Evolutionary conservation across 306 rosid genomes (phyloP).

Genomic region (Casuarina glauca): DNA sequence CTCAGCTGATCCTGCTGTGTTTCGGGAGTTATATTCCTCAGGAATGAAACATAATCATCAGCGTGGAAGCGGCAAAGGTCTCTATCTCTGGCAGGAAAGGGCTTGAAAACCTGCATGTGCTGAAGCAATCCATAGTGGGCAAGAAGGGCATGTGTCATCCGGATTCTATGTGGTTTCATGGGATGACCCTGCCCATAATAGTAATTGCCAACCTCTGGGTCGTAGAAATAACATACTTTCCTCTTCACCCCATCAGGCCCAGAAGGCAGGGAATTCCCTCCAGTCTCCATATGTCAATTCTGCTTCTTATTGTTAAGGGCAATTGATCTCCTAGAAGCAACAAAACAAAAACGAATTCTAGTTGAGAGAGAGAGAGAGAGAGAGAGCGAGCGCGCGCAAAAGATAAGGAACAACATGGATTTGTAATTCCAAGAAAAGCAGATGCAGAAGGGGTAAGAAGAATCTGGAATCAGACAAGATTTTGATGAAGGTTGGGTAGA

Average conservation of each 20-base stretch:
- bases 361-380: not conserved
- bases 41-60: constrained; percentile 82
- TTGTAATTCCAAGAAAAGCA: not conserved
- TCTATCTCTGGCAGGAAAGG: constrained; percentile 83
- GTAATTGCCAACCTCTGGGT: constrained; percentile 87
- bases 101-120: constrained; percentile 87
- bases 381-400: not conserved
- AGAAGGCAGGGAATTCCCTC: constrained; percentile 78
- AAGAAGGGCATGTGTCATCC: constrained; percentile 89
- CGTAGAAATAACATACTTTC: constrained; percentile 78
- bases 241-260: constrained; percentile 83
- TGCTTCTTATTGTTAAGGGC: too few relatives aligned
- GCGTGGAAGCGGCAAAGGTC: constrained; percentile 88
- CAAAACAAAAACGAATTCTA: not conserved
- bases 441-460: not conserved
- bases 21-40: constrained; percentile 76
- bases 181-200: constrained; percentile 94
- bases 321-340: constrained; percentile 1
- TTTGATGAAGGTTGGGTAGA: not conserved
- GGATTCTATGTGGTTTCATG: constrained; percentile 90
- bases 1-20: constrained; percentile 87
- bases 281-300: constrained; percentile 47
- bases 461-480: not conserved
- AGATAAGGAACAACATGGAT: not conserved
- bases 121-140: constrained; percentile 87